Percentiles rank a stretch among this genome's conserved stretches.
These are phyloP conservation scores for Wickerhamomyces sp. DNA, from an alignment of 1,139 yeast species.

Conservation along the genomic window DNA sequence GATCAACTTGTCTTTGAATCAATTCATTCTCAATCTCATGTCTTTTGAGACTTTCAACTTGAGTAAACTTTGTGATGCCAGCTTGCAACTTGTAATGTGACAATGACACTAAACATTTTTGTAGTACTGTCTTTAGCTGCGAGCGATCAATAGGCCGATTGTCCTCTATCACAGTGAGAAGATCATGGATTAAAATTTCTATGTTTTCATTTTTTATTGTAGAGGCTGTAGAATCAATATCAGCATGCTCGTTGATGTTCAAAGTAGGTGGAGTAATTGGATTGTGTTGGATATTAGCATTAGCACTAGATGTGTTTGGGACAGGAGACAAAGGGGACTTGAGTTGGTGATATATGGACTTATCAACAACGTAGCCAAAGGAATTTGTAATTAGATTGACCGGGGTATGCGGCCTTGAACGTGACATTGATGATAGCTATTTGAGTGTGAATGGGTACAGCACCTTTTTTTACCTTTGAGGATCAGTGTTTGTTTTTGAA, in stretches of 20 bases:
- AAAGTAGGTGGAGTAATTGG: neutral
- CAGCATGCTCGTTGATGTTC: neutral
- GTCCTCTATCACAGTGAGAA: conserved; percentile 5
- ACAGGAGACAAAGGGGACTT: conserved; percentile 4
- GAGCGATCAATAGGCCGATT: conserved; percentile 2
- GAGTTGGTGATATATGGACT: neutral
- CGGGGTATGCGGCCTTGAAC: conserved; percentile 14
- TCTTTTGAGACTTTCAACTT: conserved; percentile 14
- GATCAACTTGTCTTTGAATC: conserved; percentile 19
- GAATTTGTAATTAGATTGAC: conserved; percentile 8
- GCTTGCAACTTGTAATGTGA: conserved; percentile 20
- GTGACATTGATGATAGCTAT: neutral
- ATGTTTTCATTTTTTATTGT: conserved; percentile 8
- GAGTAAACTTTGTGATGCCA: conserved; percentile 16
- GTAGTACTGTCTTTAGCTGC: conserved; percentile 8
- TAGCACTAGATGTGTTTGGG: too few relatives aligned
- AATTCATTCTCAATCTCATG: conserved; percentile 20
- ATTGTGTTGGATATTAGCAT: neutral
- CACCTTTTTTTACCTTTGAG: too few relatives aligned
- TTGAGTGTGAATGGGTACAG: neutral
- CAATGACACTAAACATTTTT: conserved; percentile 15
- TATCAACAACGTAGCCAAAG: neutral
- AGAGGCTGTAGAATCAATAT: neutral
- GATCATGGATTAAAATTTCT: conserved; percentile 6
- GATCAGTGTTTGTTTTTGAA: too few relatives aligned